Percentiles rank a stretch among this genome's conserved stretches.
phyloP scores from a whole-genome alignment of 1,139 yeast genomes.

The Magnusiomyces ingens region DNA sequence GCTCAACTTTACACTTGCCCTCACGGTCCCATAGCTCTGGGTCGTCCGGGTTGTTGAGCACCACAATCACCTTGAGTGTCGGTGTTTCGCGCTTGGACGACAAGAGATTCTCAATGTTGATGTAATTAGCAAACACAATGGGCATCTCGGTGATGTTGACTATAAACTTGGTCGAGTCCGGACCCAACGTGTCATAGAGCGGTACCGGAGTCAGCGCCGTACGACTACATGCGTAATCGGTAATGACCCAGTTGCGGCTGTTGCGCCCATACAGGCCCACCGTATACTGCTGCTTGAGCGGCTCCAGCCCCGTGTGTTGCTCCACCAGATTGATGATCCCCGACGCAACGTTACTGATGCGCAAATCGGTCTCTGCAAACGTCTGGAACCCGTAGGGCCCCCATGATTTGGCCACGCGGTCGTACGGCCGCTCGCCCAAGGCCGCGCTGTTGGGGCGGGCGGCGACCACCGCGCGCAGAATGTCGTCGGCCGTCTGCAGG shows the following conservation, averaged over 20 bases:
- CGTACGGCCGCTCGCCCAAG: constrained; percentile 45
- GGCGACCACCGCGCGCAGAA: constrained; percentile 40
- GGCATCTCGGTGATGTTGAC: constrained; percentile 51
- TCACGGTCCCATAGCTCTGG: constrained; percentile 30
- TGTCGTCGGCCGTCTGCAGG: constrained; percentile 44
- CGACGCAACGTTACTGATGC: constrained; percentile 51
- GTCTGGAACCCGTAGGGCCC: constrained; percentile 44
- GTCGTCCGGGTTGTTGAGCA: neutral
- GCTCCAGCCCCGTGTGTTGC: constrained; percentile 20
- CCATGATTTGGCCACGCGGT: constrained; percentile 41
- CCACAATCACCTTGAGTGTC: constrained; percentile 36
- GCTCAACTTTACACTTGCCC: constrained; percentile 25
- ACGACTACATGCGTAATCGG: constrained; percentile 51
- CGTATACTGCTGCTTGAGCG: constrained; percentile 35
- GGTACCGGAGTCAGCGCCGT: constrained; percentile 49
- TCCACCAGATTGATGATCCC: constrained; percentile 47
- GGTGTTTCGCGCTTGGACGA: constrained; percentile 34
- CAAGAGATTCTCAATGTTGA: constrained; percentile 41
- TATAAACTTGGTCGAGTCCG: constrained; percentile 51
- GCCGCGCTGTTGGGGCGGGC: constrained; percentile 38
- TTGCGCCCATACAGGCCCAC: constrained; percentile 53
- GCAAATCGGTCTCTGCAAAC: constrained; percentile 37
- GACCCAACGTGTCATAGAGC: constrained; percentile 57
- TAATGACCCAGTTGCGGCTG: constrained; percentile 51
- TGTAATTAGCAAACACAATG: constrained; percentile 44